Evolutionary conservation across 208 protist species (phyloP), one percentile per base, ranked within the genome.

Genomic region (Wallacemonas rigidus): DNA sequence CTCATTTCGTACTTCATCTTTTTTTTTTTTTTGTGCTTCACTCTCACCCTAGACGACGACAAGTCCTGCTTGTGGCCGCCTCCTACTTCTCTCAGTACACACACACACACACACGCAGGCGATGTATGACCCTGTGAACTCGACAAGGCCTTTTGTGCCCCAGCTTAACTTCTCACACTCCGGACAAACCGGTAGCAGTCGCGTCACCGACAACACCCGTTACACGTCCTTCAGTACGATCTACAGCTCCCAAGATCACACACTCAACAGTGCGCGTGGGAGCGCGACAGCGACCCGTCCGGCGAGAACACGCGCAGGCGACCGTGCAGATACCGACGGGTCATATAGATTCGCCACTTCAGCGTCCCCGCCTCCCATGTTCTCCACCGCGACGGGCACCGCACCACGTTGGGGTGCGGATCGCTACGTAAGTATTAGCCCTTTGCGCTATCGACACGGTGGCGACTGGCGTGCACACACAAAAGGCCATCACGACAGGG

Each of bases 141-240:
- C 60, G 8, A 65, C 60, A n/a, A 4, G 60, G 60, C 60, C 60
- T 11, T 65, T 65, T 35, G 60, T 65, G 14, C 60, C 60, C 41
- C 60, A 65, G 60, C 15, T 65, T 9, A 65, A 26, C 43, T 65
- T 65, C 60, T 45, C 60, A 5, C 5, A 15, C n/a, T 48, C 60
- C 5, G 40, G n/a, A 5, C 40, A 44, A 6, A 2, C 60, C 40
- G 26, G 4, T 41, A 6, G 4, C 12, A 65, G n/a, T 7, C 38
- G 43, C 60, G 26, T 26, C 26, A 65, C 60, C 7, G 9, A 8
- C 0, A 41, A 65, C 60, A 65, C 60, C 11, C 60, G 60, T 15
- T 65, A 65, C 40, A 65, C 60, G 47, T 65, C 60, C 15, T 65
- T 65, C 60, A 65, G 50, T 41, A 65, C 60, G 15, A 41, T 45